Evolutionary conservation across 306 rosid species (phyloP).

Genomic region (Rosa lucieae): DNA sequence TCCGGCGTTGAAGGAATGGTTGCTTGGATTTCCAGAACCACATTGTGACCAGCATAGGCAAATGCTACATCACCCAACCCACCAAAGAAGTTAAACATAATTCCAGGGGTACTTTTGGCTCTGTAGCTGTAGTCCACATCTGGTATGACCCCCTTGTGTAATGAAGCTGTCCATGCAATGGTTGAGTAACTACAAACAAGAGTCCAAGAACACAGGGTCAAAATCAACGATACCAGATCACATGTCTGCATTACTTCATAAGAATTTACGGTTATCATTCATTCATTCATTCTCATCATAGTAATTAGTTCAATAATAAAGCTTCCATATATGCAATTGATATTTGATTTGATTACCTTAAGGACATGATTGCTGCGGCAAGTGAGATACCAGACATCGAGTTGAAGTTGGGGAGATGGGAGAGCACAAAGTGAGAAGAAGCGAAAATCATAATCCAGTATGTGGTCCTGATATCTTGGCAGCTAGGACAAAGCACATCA

Average conservation of each 20-base stretch:
- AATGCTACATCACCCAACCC: slow-evolving; percentile 79
- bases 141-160: slow-evolving; percentile 37
- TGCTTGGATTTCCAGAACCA: slow-evolving; percentile 85
- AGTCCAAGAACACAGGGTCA: neutral
- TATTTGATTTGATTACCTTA: slow-evolving; percentile 37
- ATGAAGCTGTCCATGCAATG: slow-evolving; percentile 65
- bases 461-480: slow-evolving; percentile 34
- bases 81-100: slow-evolving; percentile 48
- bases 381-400: slow-evolving; percentile 65
- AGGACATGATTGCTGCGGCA: slow-evolving; percentile 75
- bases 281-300: neutral
- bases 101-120: slow-evolving; percentile 25
- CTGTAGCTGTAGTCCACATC: slow-evolving; percentile 44
- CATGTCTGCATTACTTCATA: no score
- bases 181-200: slow-evolving; percentile 58
- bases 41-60: slow-evolving; percentile 88
- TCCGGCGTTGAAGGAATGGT: slow-evolving; percentile 86
- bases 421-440: slow-evolving; percentile 50
- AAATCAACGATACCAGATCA: neutral
- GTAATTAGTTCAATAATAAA: no score
- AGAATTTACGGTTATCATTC: neutral
- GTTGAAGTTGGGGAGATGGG: slow-evolving; percentile 77
- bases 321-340: neutral
- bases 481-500: slow-evolving; percentile 46
- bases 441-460: slow-evolving; percentile 63